Conservation (phyloP, 495 filamentous ascomycete genomes). For the Aspergillus cavernicola region DNA sequence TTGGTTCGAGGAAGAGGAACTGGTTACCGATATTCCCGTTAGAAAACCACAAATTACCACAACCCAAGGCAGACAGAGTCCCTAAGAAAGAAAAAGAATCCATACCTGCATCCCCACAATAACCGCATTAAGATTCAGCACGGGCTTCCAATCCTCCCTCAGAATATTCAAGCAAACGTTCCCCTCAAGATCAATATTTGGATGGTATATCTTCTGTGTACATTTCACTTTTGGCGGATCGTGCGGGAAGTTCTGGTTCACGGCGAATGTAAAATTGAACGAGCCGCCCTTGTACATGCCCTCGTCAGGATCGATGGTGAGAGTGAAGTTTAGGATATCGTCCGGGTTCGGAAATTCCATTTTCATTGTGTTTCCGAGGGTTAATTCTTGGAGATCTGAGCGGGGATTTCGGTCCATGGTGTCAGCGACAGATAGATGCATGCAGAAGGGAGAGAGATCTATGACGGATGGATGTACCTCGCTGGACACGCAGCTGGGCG, state of each 20-base stretch:
- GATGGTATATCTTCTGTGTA: constrained; percentile 97
- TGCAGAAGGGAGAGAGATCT: background rate
- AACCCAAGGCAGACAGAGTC: background rate
- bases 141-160: constrained; percentile 97
- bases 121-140: constrained; percentile 92
- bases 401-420: too few relatives aligned
- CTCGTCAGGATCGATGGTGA: constrained; percentile 93
- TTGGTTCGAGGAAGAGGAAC: constrained; percentile 97
- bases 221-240: constrained; percentile 98
- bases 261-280: constrained; percentile 88
- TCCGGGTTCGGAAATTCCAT: constrained; percentile 91
- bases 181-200: constrained; percentile 96
- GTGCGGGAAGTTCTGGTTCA: constrained; percentile 93
- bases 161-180: constrained; percentile 98
- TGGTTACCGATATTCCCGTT: constrained; percentile 29
- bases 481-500: constrained; percentile 91
- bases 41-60: background rate
- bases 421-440: too few relatives aligned
- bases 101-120: constrained; percentile 88
- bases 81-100: background rate
- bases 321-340: constrained; percentile 92
- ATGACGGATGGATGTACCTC: constrained; percentile 56
- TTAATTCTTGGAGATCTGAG: constrained; percentile 87
- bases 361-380: constrained; percentile 85
- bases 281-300: constrained; percentile 92